A percentile compares a stretch with the other conserved stretches of the same genome.
These are phyloP conservation scores for Xerocomus amazonicus DNA, from an alignment of 1,284 basidiomycete species.

Conservation along the genomic window DNA sequence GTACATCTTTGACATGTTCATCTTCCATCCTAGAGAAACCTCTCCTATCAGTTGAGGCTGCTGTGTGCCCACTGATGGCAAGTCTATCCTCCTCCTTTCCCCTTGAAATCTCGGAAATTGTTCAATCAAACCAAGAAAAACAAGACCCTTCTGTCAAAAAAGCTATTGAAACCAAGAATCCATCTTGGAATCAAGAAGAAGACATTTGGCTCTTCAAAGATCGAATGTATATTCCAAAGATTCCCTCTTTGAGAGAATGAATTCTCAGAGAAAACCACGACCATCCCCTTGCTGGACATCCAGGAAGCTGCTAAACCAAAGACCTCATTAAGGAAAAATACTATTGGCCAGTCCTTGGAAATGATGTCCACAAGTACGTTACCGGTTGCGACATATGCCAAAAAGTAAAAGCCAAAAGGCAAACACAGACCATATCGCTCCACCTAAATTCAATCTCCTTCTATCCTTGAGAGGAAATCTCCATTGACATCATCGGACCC, in stretches of 20 bases:
- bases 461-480: neutral
- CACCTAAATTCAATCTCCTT: neutral
- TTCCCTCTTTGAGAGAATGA: neutral
- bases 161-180: no score
- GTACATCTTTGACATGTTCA: no score
- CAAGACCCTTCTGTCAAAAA: no score
- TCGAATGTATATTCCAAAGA: neutral
- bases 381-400: neutral
- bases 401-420: neutral
- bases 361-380: neutral
- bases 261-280: neutral
- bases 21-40: no score
- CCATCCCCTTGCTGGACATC: neutral
- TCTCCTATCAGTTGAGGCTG: no score
- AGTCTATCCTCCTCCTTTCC: no score
- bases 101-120: no score
- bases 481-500: neutral
- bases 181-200: no score
- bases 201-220: no score
- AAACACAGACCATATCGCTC: neutral
- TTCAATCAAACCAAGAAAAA: no score
- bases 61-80: no score
- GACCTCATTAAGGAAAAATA: neutral
- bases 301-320: neutral
- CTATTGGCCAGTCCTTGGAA: neutral